Base-by-base conservation (phyloP, 768 basidiomycete species). In the Tubosaeta sp. region DNA sequence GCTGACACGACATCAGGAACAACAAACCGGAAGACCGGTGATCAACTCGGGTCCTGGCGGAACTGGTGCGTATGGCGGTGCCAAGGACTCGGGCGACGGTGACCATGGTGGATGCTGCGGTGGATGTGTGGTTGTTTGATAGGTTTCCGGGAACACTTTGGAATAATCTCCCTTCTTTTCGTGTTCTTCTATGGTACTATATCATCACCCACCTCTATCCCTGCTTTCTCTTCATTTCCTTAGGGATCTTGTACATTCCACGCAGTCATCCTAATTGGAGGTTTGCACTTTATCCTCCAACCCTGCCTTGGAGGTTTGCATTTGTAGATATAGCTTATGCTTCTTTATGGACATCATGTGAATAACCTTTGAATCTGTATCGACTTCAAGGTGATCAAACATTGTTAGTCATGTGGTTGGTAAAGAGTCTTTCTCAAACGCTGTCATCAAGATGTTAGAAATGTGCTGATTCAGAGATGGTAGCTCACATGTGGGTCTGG, bases 21-120 rank as follows among this genome's bases (percentile, higher is more conserved):
- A 87, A 71, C 83, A 88, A 73, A 85, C 82, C 16, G 88, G 87
- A 19, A 83, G 88, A 51, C 85, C 86, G 4, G 76, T 82, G 54
- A 64, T 78, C 32, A 82, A 75, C 38, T 58, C 71, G 5, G 69
- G 71, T 31, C 65, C 69, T 19, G 71, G 70, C 47, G 68, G 71
- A 14, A 66, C 81, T 26, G 83, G 82, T 6, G 70, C 67, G 9
- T 86, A 83, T 57, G 75, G 59, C 54, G 51, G 69, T 16, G 60
- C 74, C 56, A 71, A 65, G 6, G 78, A 77, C 45, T 69, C 76
- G 43, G 67, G 73, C 47, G 78, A 83, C 33, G 82, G 85, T 47
- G 78, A 79, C 33, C 69, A 77, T 26, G 60, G 72, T 31, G 79
- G 83, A 22, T 91, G 88, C 74, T 90, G 88, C 59, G 70, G 73